Evolutionary conservation across 164 flowering plant genomes (phyloP), one percentile per base, ranked within the genome.

Genomic region (Annona cherimola): DNA sequence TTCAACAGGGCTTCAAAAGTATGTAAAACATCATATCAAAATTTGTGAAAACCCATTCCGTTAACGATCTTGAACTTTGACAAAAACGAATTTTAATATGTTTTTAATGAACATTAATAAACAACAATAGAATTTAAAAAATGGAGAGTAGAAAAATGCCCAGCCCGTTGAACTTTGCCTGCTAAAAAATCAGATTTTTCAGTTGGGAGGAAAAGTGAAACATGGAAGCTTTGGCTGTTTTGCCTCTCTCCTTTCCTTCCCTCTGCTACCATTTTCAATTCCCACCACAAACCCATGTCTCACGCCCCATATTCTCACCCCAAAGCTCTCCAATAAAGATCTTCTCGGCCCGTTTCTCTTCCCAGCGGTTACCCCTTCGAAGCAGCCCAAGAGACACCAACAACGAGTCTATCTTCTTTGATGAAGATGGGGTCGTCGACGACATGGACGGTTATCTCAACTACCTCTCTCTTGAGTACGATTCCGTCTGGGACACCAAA

Each of bases 401-500:
- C 35, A 66, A 67, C 35, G 85, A 84, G 62, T 72, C 87, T 19
- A 41, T 57, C 66, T 91, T 84, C 82, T 19, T 84, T 76, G 91
- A 90, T 66, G 93, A 88, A 71, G 71, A 87, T 55, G 97, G 93
- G 2, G 87, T 63, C 4, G 87, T 90, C 43, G 88, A 92, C 4
- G 97, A 92, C 73, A 90, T 92, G 97, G 93, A 90, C 69, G 92
- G 90, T 39, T 94, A 88, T 81, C 83, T 94, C 71, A 89, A 94
- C 79, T 57, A 86, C 70, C 93, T 92, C 63, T 89, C 97, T 62
- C 95, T 92, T 5, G 98, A 94, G 75, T 94, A 94, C 66, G 98
- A 94, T 65, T 89, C 98, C n/a, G 97, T 94, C 54, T 94, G 98
- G 98, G 98, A 94, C 83, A 94, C 98, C 75, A 94, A 94, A 54